Base-by-base conservation (phyloP, 176 grass and related monocot genomes). In the Otatea glauca region DNA sequence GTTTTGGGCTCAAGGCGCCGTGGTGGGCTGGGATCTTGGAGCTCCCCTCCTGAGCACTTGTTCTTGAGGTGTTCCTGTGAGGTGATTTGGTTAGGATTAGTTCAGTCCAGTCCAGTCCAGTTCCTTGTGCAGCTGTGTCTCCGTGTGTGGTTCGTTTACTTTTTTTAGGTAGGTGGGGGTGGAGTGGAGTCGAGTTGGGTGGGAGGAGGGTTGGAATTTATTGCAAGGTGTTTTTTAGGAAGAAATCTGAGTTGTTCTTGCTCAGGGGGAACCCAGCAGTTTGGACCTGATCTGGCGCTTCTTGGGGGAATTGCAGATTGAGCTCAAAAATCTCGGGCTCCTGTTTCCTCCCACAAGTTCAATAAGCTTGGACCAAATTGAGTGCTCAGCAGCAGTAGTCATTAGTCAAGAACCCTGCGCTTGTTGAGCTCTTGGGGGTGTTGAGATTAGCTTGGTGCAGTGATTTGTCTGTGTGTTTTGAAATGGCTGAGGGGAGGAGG, bases 401-500 rank as follows among this genome's bases (percentile, higher is more conserved):
- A 2, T 43, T 43, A 1, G 42, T n/a, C 59, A 78, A 43, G 18
- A 35, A 23, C 37, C 29, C 41, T 74, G 49, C 24, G 16, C 54
- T 20, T 59, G 60, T 47, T 12, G 15, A 51, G 25, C 64, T 39
- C 82, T 23, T n/a, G 16, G n/a, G 37, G 60, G 60, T 13, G n/a
- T 21, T 51, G 15, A 34, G 25, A 77, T 53, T 54, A 25, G 45
- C 43, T 63, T 83, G 51, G 50, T 41, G 39, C 41, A 45, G n/a
- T 68, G 42, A 43, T 61, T 65, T 67, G 32, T 24, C n/a, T 48
- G 41, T 59, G 9, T 56, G 13, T 74, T 12, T 14, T 17, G 16
- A 58, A 76, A 91, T 91, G 89, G 76, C 86, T 45, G 65, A 42
- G 59, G 21, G 69, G 81, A 92, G 67, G 13, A 89, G 32, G 75